Evolutionary conservation across 164 flowering plant genomes (phyloP), one percentile per base, ranked within the genome.

Genomic region (Nymphaea colorata): DNA sequence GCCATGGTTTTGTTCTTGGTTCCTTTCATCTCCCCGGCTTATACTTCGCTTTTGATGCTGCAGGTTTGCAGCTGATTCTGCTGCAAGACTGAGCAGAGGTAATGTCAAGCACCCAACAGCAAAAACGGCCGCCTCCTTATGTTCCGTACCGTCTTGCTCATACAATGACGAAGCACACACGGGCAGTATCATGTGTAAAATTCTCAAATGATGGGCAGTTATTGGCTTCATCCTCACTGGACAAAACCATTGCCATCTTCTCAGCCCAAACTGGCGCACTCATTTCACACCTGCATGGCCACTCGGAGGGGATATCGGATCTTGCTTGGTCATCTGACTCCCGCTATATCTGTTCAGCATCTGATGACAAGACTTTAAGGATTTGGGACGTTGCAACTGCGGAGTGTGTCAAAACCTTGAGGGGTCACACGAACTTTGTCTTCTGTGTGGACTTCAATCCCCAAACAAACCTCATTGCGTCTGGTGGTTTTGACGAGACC

Each of bases 291-390:
- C 83, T 91, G 5, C 55, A 66, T 53, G 98, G 98, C 74, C 99
- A 94, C 79, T 76, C 96, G 44, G 91, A 79, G 0, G 98, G 99
- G 66, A 73, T 94, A 67, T 84, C 85, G 51, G 99, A 94, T 79
- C 84, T 94, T 7, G 88, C 96, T 62, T 91, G 95, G 92, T 94
- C 99, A 55, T 90, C 89, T 61, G 96, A 91, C 71, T 88, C 96
- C n/a, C 95, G 82, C 75, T 95, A 95, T 82, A 79, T 91, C 74
- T 86, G 92, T 80, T 95, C 99, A 61, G 96, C 98, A 66, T 95
- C 98, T 73, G 98, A 94, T 68, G 98, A 94, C 70, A 77, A 78
- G 36, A 83, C 96, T 14, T 80, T 91, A 73, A 90, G 93, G 64
- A 94, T 94, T 71, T 94, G 98, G 99, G 92, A 84, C 73, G 88